Percentiles rank a stretch among this genome's conserved stretches.
Evolutionary conservation across 306 rosid species (phyloP).

Genomic region (Cicer yamashitae): DNA sequence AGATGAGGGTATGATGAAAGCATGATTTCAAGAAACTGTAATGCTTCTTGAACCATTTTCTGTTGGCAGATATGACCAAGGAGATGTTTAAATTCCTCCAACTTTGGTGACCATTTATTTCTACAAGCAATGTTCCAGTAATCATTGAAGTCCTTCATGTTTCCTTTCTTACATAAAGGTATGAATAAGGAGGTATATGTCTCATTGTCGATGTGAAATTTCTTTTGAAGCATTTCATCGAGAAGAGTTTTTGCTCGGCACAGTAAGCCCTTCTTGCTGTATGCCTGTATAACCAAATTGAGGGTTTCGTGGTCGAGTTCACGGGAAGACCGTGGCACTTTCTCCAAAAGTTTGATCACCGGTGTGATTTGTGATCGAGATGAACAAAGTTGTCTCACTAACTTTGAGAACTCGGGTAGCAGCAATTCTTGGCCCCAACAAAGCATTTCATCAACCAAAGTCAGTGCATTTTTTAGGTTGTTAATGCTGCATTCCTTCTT

Average conservation of each 20-base stretch:
- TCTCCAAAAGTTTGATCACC: conserved; percentile 54
- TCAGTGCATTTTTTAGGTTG: conserved; percentile 58
- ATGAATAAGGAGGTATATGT: conserved; percentile 63
- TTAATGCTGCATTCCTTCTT: conserved; percentile 54
- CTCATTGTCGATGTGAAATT: conserved; percentile 56
- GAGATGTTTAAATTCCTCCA: conserved; percentile 61
- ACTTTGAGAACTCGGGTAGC: conserved; percentile 51
- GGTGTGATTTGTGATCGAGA: conserved; percentile 56
- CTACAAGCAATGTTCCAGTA: conserved; percentile 66
- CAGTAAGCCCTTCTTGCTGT: conserved; percentile 65
- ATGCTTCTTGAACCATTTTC: conserved; percentile 60
- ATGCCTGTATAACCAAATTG: conserved; percentile 69
- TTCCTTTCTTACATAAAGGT: conserved; percentile 71
- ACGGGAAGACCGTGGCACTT: conserved; percentile 53
- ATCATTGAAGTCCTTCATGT: conserved; percentile 57
- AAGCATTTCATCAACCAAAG: conserved; percentile 66
- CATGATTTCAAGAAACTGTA: conserved; percentile 73
- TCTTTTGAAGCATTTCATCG: conserved; percentile 63
- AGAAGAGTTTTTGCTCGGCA: conserved; percentile 56
- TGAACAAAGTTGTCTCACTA: conserved; percentile 62
- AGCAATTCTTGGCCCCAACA: conserved; percentile 84
- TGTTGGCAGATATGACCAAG: conserved; percentile 56
- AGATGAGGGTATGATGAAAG: conserved; percentile 56
- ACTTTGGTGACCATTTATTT: conserved; percentile 67
- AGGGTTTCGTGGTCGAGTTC: conserved; percentile 66